A percentile compares a stretch with the other conserved stretches of the same genome.
These are phyloP conservation scores for Pseudozyma pruni DNA, from an alignment of 1,284 basidiomycete genomes.

Conservation along the genomic window DNA sequence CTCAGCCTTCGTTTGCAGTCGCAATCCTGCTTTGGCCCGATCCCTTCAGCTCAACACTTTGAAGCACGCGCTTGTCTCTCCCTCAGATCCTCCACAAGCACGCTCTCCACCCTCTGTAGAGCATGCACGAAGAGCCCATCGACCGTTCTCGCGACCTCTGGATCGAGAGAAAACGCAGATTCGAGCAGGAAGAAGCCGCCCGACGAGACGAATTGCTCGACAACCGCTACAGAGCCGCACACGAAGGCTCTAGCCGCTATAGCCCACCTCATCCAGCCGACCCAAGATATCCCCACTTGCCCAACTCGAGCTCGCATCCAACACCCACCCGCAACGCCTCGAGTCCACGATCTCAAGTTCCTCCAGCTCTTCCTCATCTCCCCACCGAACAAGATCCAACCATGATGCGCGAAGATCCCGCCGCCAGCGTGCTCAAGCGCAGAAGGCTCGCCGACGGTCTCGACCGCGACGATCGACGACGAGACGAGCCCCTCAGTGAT, in stretches of 20 bases:
- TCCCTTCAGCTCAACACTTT: too few relatives aligned
- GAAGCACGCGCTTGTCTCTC: neutral
- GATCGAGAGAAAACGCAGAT: conserved; percentile 51
- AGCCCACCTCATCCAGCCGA: conserved; percentile 29
- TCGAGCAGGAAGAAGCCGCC: conserved; percentile 39
- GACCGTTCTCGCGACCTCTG: conserved; percentile 51
- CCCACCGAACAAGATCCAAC: conserved; percentile 16
- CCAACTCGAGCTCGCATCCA: conserved; percentile 4
- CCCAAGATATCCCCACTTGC: conserved; percentile 28
- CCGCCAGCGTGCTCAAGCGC: conserved; percentile 34
- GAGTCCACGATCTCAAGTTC: conserved; percentile 32
- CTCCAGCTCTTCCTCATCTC: conserved; percentile 14
- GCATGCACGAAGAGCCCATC: conserved; percentile 54
- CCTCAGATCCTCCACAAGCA: neutral
- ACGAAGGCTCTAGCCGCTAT: conserved; percentile 26
- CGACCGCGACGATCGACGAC: conserved; percentile 37
- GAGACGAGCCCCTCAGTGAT: conserved; percentile 24
- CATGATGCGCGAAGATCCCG: conserved; percentile 40
- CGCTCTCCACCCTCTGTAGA: conserved; percentile 27
- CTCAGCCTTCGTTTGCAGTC: too few relatives aligned
- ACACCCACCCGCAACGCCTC: conserved; percentile 14
- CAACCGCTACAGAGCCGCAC: conserved; percentile 27
- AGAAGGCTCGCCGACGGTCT: conserved; percentile 36
- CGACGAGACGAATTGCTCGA: conserved; percentile 41
- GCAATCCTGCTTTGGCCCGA: too few relatives aligned